Evolutionary conservation across 2,329 filamentous ascomycete species (phyloP), one percentile per base, ranked within the genome.

Genomic region (Cadophora gregata): DNA sequence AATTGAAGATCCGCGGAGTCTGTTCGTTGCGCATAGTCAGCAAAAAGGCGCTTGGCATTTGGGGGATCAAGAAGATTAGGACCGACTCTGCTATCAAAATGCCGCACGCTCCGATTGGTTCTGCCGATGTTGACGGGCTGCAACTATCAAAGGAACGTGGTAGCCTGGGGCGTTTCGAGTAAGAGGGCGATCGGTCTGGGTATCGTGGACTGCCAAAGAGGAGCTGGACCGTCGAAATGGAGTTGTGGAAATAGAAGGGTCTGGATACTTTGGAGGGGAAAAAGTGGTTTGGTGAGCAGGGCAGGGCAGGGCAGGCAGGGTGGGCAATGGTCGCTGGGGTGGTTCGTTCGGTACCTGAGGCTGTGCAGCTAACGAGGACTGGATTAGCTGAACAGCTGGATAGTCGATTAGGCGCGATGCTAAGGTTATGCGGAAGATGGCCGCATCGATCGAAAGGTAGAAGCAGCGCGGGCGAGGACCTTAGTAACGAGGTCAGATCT

Each of bases 71-170:
- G 45, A 62, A 62, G 29, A 45, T 62, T 59, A 56, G 62, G 67
- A 67, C 58, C 31, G 66, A 65, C 51, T 62, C 33, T 45, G 63
- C 29, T 47, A 38, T 59, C 61, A 63, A 65, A 64, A 63, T 64
- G 67, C 64, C 63, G 65, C 65, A 69, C 59, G 63, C 62, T 70
- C 65, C 65, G 69, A 63, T 51, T 61, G 38, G 58, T 33, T 16
- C 16, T 31, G 38, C 38, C 36, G 59, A 14, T 29, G 58, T 61
- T 38, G 47, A 38, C 25, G 29, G 45, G 27, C 47, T 19, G n/a
- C 12, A 19, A 59, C 21, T 29, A 10, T 12, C n/a, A 21, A 38
- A 45, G 24, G 42, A 56, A 36, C 27, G 59, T 56, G 48, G 21
- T 59, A 48, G 16, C 29, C 33, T 53, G 47, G 21, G 51, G 33